Base-by-base conservation (phyloP, 169 alveolate species). In the Plasmodium vivax region DNA sequence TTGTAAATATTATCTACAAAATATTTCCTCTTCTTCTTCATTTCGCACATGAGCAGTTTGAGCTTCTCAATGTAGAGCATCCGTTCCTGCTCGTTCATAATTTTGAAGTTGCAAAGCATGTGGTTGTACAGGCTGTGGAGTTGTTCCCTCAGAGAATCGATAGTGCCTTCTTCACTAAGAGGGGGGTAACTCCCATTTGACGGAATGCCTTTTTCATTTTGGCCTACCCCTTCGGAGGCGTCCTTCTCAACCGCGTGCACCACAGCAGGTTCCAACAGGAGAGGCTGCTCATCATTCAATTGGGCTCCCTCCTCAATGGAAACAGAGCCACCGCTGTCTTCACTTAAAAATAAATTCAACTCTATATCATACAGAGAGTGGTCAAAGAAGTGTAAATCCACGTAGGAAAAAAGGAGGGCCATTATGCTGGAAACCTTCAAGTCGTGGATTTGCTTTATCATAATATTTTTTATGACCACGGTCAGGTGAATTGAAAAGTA, bases 381-480 rank as follows among this genome's bases (percentile, higher is more conserved):
- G 73, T 88, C 94, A 51, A 58, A 80, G 38, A 88, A 88, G 82
- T 80, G 90, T 27, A 79, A 79, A 88, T 88, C 84, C 1, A 68
- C 23, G 27, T 79, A 74, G 5, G 94, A 88, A 80, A 80, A 88
- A 62, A 88, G 74, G 0, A 88, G 73, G 0, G 85, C 51, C 56
- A 88, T 88, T 58, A 88, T 80, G 30, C 83, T 38, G 14, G 94
- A 88, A n/a, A 88, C 94, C 38, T 88, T 88, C 82, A 88, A 58
- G 32, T 88, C 94, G 43, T 88, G 94, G 62, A 88, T 88, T 38
- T 88, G 94, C 36, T 88, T 88, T n/a, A 80, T 80, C 36, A 88
- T 43, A 23, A 88, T 80, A 41, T 88, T 88, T 88, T 88, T 88
- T 41, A 88, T 88, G 34, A 88, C 73, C 27, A 88, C 36, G 51